phyloP scores from a whole-genome alignment of 768 basidiomycete species.

The Lactarius pseudohatsudake region DNA sequence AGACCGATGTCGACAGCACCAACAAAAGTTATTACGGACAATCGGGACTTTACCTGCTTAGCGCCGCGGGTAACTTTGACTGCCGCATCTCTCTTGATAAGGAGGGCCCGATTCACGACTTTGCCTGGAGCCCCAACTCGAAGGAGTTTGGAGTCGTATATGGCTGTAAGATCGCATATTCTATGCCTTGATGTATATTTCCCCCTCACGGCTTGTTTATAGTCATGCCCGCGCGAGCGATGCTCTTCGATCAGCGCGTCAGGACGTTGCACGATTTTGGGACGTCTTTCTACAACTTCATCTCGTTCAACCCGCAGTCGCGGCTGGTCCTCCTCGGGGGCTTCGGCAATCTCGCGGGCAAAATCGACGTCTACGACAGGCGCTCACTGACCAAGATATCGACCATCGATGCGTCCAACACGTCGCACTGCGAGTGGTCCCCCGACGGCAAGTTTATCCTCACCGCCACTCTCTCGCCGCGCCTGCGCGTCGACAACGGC shows the following conservation, averaged over 20 bases:
- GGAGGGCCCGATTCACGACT: constrained; percentile 97
- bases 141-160: constrained; percentile 97
- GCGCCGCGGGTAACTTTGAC: constrained; percentile 90
- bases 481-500: constrained; percentile 95
- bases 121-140: constrained; percentile 92
- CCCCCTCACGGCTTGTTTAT: constrained; percentile 6
- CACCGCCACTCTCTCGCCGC: constrained; percentile 93
- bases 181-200: not conserved
- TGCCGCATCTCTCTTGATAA: constrained; percentile 87
- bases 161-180: constrained; percentile 69
- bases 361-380: constrained; percentile 89
- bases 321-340: constrained; percentile 87
- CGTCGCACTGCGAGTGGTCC: constrained; percentile 94
- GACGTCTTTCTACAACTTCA: constrained; percentile 83
- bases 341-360: constrained; percentile 95
- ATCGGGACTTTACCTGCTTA: constrained; percentile 91
- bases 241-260: constrained; percentile 89
- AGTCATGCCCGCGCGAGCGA: constrained; percentile 96
- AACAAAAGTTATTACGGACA: constrained; percentile 99
- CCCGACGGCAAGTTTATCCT: constrained; percentile 90
- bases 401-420: constrained; percentile 86
- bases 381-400: constrained; percentile 78
- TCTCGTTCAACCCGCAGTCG: constrained; percentile 93
- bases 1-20: constrained; percentile 95
- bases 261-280: constrained; percentile 90